Evolutionary conservation across 495 filamentous ascomycete genomes (phyloP), one percentile per base, ranked within the genome.

Genomic region (Aspergillus bridgeri): DNA sequence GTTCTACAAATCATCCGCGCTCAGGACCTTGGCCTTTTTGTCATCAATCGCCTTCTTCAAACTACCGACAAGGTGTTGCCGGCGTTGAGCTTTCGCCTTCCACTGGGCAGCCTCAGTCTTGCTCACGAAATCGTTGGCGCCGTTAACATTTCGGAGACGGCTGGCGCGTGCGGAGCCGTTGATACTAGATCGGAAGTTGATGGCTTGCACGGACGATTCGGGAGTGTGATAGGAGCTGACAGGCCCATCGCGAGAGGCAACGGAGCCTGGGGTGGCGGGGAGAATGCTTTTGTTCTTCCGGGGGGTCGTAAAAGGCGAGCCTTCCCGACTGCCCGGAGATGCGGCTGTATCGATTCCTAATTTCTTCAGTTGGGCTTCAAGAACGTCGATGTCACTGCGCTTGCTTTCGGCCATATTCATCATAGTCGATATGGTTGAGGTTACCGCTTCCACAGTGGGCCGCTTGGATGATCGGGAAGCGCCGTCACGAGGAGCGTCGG

Each of bases 381-480:
- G 79, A 11, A 95, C 83, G 69, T 96, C 90, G 48, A 98, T 86
- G 60, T 98, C 94, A 47, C 84, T 86, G 68, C 87, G 91, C 66
- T 86, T 89, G 71, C 86, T 86, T 75, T 96, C 89, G 0, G 87
- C 87, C 90, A 97, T 96, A 58, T 75, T 83, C 52, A 92, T 98
- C 84, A 99, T 89, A 54, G 94, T 96, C 52, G 77, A 76, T 60
- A 99, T 96, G 6, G 95, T 98, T 50, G 88, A 89, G 45, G 89
- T 84, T 19, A 98, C 91, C 7, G 91, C 90, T 60, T 97, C 95
- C 1, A 96, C 88, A 0, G 93, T 97, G 3, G 94, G 95, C n/a
- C 79, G 75, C 44, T 79, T 71, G 19, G 60, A 18, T 49, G 53
- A 47, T 45, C 65, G 56, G 19, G 57, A 55, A 59, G 67, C 73